Percentiles rank a stretch among this genome's conserved stretches.
Evolutionary conservation across 306 rosid species (phyloP).

Genomic region (Sicyos edulis): DNA sequence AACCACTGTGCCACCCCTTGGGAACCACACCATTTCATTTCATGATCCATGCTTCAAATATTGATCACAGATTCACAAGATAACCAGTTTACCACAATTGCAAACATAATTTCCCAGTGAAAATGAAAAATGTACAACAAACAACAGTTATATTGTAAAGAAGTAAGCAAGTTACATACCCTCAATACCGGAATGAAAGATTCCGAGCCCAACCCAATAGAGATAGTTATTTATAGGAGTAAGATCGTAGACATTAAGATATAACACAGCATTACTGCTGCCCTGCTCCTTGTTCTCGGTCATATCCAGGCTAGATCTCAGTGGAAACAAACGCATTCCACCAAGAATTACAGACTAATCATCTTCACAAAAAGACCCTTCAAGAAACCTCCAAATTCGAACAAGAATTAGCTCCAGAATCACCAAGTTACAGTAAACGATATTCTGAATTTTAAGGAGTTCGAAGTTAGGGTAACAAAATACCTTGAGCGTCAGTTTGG

Average conservation of each 20-base stretch:
- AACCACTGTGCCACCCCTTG: no score
- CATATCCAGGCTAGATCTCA: constrained; percentile 40
- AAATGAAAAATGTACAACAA: constrained; percentile 4
- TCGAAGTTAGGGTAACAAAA: neutral
- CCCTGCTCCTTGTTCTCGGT: constrained; percentile 30
- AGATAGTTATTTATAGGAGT: constrained; percentile 78
- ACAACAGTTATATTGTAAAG: neutral
- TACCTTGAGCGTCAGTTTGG: neutral
- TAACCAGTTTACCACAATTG: neutral
- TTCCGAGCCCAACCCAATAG: constrained; percentile 68
- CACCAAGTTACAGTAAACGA: neutral
- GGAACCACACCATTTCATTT: neutral
- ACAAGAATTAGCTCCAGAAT: constrained; percentile 6
- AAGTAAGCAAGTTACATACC: constrained; percentile 36
- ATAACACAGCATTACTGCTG: constrained; percentile 38
- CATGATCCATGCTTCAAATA: neutral
- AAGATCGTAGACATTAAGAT: constrained; percentile 91
- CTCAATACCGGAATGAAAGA: constrained; percentile 92
- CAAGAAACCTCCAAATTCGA: constrained; percentile 24
- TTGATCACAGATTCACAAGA: neutral
- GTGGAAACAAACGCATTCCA: constrained; percentile 68
- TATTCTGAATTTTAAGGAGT: neutral
- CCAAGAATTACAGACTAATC: constrained; percentile 37
- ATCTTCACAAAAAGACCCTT: constrained; percentile 17
- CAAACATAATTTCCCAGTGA: neutral